Base-by-base conservation (phyloP, 805 yeast species). In the Yarrowia sp. region DNA sequence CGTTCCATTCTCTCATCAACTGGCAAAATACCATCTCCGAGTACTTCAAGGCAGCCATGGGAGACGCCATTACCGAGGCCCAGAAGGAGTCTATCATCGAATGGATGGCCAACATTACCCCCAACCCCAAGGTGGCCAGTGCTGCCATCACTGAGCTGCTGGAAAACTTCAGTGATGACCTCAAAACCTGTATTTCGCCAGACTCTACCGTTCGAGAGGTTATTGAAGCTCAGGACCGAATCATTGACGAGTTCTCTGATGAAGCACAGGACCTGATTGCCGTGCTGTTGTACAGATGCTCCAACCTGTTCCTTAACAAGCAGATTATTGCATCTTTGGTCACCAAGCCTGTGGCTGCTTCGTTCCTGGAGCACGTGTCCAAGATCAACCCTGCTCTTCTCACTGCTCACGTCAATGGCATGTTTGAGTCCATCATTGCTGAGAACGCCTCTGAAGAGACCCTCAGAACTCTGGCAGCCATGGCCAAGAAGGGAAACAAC, bases 1-100 rank as follows among this genome's bases (percentile, higher is more conserved):
- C 96, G 0, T 88, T 92, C 71, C 77, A 81, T 69, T 94, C 97
- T 0, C 84, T 91, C 43, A 83, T 85, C 63, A 84, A 82, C 72
- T 82, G 97, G 61, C 97, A 92, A 55, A 61, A 67, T 30, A 61
- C 58, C 36, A 75, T 85, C 34, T 78, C 89, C 1, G 75, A 78
- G 2, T 91, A 85, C 0, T 66, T 91, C 9, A 69, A 71, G 39
- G 52, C 53, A 9, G 52, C 70, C 7, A 34, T 71, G 58, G 46
- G 55, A 8, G 55, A 61, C 24, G 33, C 33, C 4, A 63, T 67
- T 14, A 63, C 46, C 10, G 67, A 47, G 8, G 69, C 44, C 1
- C 55, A 46, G 8, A 40, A 72, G 24, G 55, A 43, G 17, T 20
- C 40, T 9, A 46, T 66, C 30, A 47, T 67, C 3, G 70, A 65